phyloP scores from a whole-genome alignment of 768 basidiomycete genomes.

The Leucocoprinus leucothites region DNA sequence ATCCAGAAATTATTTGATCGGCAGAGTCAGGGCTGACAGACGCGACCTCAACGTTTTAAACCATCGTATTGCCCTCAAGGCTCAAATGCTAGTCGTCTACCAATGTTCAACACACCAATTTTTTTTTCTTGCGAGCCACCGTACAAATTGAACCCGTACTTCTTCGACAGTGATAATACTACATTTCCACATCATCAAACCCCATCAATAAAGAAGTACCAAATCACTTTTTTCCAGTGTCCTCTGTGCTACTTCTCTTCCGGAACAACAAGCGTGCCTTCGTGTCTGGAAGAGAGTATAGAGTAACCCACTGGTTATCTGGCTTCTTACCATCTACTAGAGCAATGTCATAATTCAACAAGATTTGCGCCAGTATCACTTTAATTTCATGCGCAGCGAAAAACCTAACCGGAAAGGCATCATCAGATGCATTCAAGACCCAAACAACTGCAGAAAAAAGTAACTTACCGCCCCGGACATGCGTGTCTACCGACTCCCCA shows the following conservation, averaged over 20 bases:
- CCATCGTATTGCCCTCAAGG: no score
- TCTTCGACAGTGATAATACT: no score
- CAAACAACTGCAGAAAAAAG: neutral
- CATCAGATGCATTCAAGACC: neutral
- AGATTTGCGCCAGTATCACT: slow-evolving; percentile 9
- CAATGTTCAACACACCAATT: no score
- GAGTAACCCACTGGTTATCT: neutral
- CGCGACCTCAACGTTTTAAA: neutral
- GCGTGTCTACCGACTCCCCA: slow-evolving; percentile 34
- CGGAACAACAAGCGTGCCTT: neutral
- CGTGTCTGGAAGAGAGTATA: neutral
- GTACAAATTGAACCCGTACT: no score
- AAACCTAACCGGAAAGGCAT: slow-evolving; percentile 18
- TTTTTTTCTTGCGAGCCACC: no score
- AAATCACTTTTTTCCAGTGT: neutral
- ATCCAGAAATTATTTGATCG: neutral
- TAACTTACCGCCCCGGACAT: slow-evolving; percentile 22
- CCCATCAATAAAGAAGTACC: no score
- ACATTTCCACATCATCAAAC: no score
- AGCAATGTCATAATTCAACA: slow-evolving; percentile 14
- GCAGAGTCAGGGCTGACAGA: no score
- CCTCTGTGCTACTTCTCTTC: neutral
- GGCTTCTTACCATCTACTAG: neutral
- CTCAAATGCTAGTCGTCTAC: no score
- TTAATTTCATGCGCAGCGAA: slow-evolving; percentile 14